phyloP scores from a whole-genome alignment of 345 rosid species.

The Geranium rotundifolium region DNA sequence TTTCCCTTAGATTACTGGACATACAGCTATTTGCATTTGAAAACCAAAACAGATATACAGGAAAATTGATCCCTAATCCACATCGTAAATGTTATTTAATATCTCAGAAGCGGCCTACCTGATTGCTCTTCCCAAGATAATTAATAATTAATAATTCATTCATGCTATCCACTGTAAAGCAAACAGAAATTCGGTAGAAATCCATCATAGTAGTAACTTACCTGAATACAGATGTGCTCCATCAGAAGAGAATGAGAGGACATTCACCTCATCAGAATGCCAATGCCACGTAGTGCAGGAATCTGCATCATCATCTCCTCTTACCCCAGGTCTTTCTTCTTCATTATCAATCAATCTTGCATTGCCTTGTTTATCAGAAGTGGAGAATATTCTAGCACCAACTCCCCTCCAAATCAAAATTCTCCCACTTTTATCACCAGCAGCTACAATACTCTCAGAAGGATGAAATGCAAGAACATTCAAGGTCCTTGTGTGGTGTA shows the following conservation, averaged over 20 bases:
- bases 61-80: no score
- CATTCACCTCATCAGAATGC: constrained; percentile 66
- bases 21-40: no score
- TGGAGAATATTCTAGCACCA: constrained; percentile 45
- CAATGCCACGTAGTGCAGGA: constrained; percentile 91
- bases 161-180: no score
- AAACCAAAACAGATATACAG: no score
- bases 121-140: no score
- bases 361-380: constrained; percentile 14
- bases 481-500: constrained; percentile 77
- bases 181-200: no score
- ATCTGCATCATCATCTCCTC: constrained; percentile 86
- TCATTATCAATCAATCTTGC: constrained; percentile 19
- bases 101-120: no score
- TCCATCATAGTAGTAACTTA: constrained; percentile 12
- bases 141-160: no score
- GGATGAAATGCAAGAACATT: constrained; percentile 75
- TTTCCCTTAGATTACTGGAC: no score
- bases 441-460: constrained; percentile 61
- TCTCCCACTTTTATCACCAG: constrained; percentile 90
- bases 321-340: constrained; percentile 83
- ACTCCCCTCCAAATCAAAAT: constrained; percentile 81
- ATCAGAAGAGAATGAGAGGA: constrained; percentile 76
- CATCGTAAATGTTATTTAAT: no score
- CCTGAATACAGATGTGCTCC: constrained; percentile 89